phyloP scores from a whole-genome alignment of 306 rosid species.

The Aeschynomene evenia region DNA sequence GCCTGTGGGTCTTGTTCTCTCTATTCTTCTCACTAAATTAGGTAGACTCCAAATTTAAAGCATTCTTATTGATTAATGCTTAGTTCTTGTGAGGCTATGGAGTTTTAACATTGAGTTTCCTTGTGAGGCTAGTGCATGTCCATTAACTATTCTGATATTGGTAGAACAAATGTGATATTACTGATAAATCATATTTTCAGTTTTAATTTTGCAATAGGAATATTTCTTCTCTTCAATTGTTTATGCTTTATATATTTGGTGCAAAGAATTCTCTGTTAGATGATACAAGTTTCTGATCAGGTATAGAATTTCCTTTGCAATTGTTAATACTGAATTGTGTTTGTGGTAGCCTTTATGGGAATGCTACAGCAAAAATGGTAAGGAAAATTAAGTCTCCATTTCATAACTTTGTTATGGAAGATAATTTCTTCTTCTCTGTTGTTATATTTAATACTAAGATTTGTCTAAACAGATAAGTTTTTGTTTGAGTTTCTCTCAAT shows the following conservation, averaged over 20 bases:
- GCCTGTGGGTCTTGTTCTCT: constrained; percentile 88
- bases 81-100: constrained; percentile 13
- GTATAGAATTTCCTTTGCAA: constrained; percentile 20
- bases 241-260: constrained; percentile 1
- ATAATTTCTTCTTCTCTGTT: constrained; percentile 8
- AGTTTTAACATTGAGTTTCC: constrained; percentile 11
- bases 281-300: constrained; percentile 11
- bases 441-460: not conserved
- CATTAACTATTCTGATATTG: not conserved
- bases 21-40: constrained; percentile 75
- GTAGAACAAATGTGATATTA: constrained; percentile 3
- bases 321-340: not conserved
- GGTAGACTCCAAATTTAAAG: constrained; percentile 43
- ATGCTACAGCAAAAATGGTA: not conserved
- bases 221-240: constrained; percentile 13
- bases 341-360: constrained; percentile 14
- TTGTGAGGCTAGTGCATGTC: not conserved
- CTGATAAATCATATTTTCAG: constrained; percentile 17
- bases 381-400: constrained; percentile 13
- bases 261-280: not conserved
- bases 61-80: constrained; percentile 4
- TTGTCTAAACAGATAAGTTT: not conserved
- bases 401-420: not conserved
- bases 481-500: constrained; percentile 3
- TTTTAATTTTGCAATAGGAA: constrained; percentile 1